phyloP scores from a whole-genome alignment of 2,329 filamentous ascomycete species.

The Pseudogymnoascus sp. region DNA sequence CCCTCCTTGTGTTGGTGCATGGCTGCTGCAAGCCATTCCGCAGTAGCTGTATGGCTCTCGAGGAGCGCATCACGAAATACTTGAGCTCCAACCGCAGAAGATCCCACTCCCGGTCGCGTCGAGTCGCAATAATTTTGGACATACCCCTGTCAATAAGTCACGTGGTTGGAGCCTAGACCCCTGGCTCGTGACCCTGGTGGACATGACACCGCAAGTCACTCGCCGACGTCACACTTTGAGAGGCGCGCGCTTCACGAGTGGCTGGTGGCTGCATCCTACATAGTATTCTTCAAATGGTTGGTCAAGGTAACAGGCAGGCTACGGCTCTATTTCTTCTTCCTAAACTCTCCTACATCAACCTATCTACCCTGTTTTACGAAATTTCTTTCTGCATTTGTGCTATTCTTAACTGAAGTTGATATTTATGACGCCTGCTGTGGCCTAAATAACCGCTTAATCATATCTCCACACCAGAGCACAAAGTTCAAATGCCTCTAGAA shows the following conservation, averaged over 20 bases:
- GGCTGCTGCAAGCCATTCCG: conserved; percentile 12
- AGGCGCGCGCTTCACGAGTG: neutral
- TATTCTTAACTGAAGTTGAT: neutral
- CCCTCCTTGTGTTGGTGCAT: neutral
- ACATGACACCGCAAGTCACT: neutral
- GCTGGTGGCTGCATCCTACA: neutral
- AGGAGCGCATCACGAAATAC: conserved; percentile 25
- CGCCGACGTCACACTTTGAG: neutral
- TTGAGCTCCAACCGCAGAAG: neutral
- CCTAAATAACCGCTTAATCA: neutral
- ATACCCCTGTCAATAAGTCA: neutral
- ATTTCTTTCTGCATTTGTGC: neutral
- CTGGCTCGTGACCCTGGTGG: conserved; percentile 4
- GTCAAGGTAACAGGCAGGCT: neutral
- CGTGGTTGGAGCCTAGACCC: neutral
- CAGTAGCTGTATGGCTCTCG: conserved; percentile 23
- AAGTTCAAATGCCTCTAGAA: conserved; percentile 18
- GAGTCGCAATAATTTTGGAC: neutral
- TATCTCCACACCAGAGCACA: neutral
- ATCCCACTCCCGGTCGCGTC: neutral
- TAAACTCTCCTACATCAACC: neutral
- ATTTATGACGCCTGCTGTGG: neutral
- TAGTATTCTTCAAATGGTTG: conserved; percentile 1
- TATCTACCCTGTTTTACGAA: neutral
- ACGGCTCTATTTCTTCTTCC: neutral